Evolutionary conservation across 257 asterid genomes (phyloP).

Genomic region (Catharanthus roseus): DNA sequence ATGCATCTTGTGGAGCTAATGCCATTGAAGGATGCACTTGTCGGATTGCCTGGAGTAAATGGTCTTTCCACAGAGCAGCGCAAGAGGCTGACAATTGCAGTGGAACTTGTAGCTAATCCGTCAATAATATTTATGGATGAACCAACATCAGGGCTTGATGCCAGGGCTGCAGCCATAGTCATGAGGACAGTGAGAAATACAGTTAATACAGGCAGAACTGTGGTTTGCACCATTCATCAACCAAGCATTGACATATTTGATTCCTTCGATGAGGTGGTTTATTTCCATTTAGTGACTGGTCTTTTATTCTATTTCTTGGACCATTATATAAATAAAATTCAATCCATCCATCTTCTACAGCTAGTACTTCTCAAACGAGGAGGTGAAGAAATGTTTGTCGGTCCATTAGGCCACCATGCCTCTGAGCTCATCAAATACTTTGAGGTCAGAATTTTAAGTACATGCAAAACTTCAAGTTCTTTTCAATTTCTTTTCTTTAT

Average conservation of each 20-base stretch:
- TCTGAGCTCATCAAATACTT: slow-evolving; percentile 41
- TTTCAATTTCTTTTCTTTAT: neutral
- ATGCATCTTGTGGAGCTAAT: slow-evolving; percentile 62
- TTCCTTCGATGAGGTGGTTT: slow-evolving; percentile 50
- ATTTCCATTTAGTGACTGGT: neutral
- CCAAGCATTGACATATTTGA: slow-evolving; percentile 63
- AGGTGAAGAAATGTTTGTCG: slow-evolving; percentile 50
- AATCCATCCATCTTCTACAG: slow-evolving; percentile 23
- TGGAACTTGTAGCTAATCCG: slow-evolving; percentile 60
- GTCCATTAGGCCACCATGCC: slow-evolving; percentile 48
- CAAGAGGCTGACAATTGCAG: slow-evolving; percentile 61
- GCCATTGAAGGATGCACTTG: slow-evolving; percentile 34
- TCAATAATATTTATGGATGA: slow-evolving; percentile 59
- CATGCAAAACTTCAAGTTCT: neutral
- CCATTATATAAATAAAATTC: neutral
- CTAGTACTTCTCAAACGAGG: slow-evolving; percentile 56
- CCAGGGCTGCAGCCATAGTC: too few species aligned
- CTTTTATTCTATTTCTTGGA: neutral
- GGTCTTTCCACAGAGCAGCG: slow-evolving; percentile 57
- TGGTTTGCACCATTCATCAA: too few species aligned
- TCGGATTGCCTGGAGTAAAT: slow-evolving; percentile 49
- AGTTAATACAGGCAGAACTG: too few species aligned
- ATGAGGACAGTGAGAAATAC: too few species aligned
- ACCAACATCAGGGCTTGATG: too few species aligned
- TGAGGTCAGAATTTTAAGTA: slow-evolving; percentile 23